Conservation (phyloP, 768 basidiomycete genomes). For the Brasilioporus rufonigricans region DNA sequence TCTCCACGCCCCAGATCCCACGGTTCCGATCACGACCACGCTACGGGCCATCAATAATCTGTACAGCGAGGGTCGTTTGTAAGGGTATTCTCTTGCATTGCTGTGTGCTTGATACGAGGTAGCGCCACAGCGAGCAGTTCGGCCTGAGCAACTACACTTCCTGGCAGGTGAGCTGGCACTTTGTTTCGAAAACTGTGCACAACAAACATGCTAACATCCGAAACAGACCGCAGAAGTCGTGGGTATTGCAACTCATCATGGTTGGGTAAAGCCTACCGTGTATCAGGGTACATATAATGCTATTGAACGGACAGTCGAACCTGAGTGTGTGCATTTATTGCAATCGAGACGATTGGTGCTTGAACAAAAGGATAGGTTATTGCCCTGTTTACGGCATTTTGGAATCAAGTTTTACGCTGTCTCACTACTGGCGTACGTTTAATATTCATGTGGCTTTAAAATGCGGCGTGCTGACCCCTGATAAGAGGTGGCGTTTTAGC, state of each 20-base stretch:
- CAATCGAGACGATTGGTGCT: not conserved
- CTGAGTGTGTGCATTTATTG: slow-evolving; percentile 21
- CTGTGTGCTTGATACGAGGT: not conserved
- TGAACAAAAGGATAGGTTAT: slow-evolving; percentile 20
- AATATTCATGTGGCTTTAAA: not conserved
- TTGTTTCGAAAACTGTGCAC: not conserved
- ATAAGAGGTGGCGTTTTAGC: slow-evolving; percentile 14
- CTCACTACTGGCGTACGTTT: slow-evolving; percentile 14
- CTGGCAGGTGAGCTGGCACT: slow-evolving; percentile 32
- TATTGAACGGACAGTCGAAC: slow-evolving; percentile 39
- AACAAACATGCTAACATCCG: not conserved
- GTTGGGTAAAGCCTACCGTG: slow-evolving; percentile 47
- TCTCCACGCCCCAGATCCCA: slow-evolving; percentile 46
- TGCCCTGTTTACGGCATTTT: slow-evolving; percentile 42
- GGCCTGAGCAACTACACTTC: slow-evolving; percentile 19
- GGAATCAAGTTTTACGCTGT: slow-evolving; percentile 38
- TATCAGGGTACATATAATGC: slow-evolving; percentile 52
- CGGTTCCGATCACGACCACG: slow-evolving; percentile 43
- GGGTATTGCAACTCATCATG: slow-evolving; percentile 39
- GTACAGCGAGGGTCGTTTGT: slow-evolving; percentile 53
- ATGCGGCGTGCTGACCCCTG: not conserved
- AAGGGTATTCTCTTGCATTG: slow-evolving; percentile 16
- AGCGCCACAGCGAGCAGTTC: slow-evolving; percentile 10
- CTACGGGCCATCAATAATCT: slow-evolving; percentile 45
- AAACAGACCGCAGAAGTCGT: slow-evolving; percentile 44